Evolutionary conservation across 768 basidiomycete genomes (phyloP), one percentile per base, ranked within the genome.

Genomic region (Phylloporus scabripes): DNA sequence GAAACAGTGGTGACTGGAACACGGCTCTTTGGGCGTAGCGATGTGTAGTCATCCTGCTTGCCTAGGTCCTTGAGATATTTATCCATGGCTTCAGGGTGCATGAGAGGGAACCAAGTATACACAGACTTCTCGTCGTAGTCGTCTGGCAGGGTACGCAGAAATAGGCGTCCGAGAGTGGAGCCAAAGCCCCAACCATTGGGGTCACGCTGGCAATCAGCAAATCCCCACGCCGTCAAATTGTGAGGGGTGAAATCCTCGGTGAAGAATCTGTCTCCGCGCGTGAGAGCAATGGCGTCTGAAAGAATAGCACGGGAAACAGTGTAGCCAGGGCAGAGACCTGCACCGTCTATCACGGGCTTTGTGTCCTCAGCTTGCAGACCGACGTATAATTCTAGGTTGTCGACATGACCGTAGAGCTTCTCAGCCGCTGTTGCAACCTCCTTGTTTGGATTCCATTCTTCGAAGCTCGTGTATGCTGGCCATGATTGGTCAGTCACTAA

Each of bases 61-160:
- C 76, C 75, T 31, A 90, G 59, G 28, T 86, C 77, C 45, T 62
- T 72, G 47, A 91, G 68, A 60, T 82, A 63, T 1, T 59, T 66
- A 50, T 78, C 69, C 87, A 91, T 90, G 2, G 80, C 64, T 0
- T 74, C 70, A 4, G 89, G 90, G 0, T 83, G 86, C 81, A 91
- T 83, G 38, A 92, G 73, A n/a, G 90, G 86, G 82, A 91, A 92
- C 79, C 87, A 90, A 4, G 90, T 81, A 61, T 87, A 92, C 41
- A 79, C 70, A 51, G 84, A 87, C 62, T 85, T 81, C 50, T 78
- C 75, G 0, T 76, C 74, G 67, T 75, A 92, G 60, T 87, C 70
- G 42, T 80, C 67, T 1, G 90, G 88, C 1, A 92, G 74, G 17
- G 79, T 81, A 40, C 90, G 85, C 42, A 89, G 70, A 66, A 92